Conservation (phyloP, 2,329 filamentous ascomycete genomes). For the Venturia pyrina region DNA sequence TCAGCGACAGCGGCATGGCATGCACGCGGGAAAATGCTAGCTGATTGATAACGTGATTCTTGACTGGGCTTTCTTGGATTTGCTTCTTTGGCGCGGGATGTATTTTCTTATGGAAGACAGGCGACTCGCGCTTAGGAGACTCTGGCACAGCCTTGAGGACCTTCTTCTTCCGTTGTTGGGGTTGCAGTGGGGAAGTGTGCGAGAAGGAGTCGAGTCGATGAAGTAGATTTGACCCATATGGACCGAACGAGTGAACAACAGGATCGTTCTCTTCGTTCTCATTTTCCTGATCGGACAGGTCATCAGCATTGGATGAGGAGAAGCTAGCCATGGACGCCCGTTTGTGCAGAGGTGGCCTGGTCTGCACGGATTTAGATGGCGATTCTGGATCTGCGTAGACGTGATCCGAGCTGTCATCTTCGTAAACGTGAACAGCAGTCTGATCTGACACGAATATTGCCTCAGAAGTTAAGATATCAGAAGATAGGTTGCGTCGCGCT, state of each 20-base stretch:
- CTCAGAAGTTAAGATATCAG: background rate
- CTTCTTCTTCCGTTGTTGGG: constrained; percentile 15
- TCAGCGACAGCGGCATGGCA: constrained; percentile 80
- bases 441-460: constrained; percentile 19
- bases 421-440: constrained; percentile 25
- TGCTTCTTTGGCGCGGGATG: constrained; percentile 17
- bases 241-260: constrained; percentile 82
- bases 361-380: constrained; percentile 16
- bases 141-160: constrained; percentile 21
- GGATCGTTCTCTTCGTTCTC: constrained; percentile 54
- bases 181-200: constrained; percentile 47
- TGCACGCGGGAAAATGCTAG: constrained; percentile 88
- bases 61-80: constrained; percentile 40
- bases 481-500: constrained; percentile 23
- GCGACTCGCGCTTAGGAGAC: constrained; percentile 21
- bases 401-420: constrained; percentile 26
- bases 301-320: constrained; percentile 15
- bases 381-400: constrained; percentile 15
- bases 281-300: constrained; percentile 11
- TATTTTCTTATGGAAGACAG: background rate
- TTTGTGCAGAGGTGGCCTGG: constrained; percentile 10
- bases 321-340: constrained; percentile 10
- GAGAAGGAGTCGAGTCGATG: constrained; percentile 72
- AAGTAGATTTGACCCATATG: constrained; percentile 79
- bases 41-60: constrained; percentile 90